These are phyloP conservation scores for Curvularia eragrostidis DNA, from an alignment of 2,329 filamentous ascomycete genomes.

Conservation along the genomic window DNA sequence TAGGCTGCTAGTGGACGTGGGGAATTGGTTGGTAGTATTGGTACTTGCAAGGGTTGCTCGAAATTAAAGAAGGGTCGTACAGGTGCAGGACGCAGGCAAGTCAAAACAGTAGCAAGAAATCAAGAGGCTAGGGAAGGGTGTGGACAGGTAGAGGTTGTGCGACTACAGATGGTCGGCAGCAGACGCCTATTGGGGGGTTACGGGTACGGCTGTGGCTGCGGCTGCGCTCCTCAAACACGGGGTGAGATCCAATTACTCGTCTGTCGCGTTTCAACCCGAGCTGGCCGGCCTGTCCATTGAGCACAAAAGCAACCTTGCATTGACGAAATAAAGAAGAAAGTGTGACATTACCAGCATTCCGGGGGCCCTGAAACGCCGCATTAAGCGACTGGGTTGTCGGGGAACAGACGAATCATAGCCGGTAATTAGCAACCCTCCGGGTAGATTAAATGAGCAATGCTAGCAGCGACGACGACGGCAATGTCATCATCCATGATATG, in stretches of 20 bases:
- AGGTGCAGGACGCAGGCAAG: conserved; percentile 11
- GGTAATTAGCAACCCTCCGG: conserved; percentile 14
- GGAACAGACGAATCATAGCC: conserved; percentile 6
- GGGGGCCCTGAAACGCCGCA: conserved; percentile 21
- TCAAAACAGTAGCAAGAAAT: conserved; percentile 9
- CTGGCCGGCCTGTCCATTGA: conserved; percentile 16
- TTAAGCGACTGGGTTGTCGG: conserved; percentile 9
- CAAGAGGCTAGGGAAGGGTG: conserved; percentile 19
- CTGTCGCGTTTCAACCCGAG: conserved; percentile 25
- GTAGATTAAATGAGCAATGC: conserved; percentile 16
- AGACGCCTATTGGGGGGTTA: conserved; percentile 32
- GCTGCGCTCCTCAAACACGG: conserved; percentile 29
- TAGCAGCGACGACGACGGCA: background rate
- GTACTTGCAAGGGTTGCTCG: conserved; percentile 30
- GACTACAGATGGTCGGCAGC: conserved; percentile 4
- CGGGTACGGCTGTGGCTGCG: conserved; percentile 19
- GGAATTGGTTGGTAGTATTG: conserved; percentile 6
- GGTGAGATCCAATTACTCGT: conserved; percentile 18
- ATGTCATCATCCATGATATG: background rate
- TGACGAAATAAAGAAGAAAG: conserved; percentile 17
- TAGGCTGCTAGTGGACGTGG: conserved; percentile 15
- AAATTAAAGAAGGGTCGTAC: conserved; percentile 27
- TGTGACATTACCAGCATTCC: conserved; percentile 21
- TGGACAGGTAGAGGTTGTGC: conserved; percentile 12
- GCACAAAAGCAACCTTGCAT: conserved; percentile 14